Evolutionary conservation across 23 red algal genomes (phyloP).

Genomic region (Cyanidiococcus yangmingshanensis): DNA sequence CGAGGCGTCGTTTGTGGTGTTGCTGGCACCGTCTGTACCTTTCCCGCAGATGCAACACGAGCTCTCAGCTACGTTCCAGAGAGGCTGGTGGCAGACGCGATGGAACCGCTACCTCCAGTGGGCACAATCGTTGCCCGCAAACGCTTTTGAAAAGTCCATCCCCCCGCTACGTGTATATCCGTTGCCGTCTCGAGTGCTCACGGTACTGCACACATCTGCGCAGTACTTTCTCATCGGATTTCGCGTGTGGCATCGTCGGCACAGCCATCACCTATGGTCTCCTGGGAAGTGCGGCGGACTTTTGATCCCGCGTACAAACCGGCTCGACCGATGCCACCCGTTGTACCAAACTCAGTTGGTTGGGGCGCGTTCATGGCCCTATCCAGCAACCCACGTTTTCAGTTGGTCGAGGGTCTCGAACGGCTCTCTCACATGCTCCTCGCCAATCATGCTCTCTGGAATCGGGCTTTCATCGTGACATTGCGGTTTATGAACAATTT

Average conservation of each 20-base stretch:
- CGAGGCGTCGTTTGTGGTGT: slow-evolving; percentile 97
- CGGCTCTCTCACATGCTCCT: slow-evolving; percentile 35
- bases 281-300: slow-evolving; percentile 46
- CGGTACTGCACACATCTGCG: slow-evolving; percentile 52
- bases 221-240: slow-evolving; percentile 82
- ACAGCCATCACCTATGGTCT: slow-evolving; percentile 84
- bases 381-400: slow-evolving; percentile 64
- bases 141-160: slow-evolving; percentile 61
- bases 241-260: slow-evolving; percentile 80
- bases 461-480: slow-evolving; percentile 50
- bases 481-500: slow-evolving; percentile 85
- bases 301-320: slow-evolving; percentile 51
- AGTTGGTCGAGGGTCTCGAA: slow-evolving; percentile 52
- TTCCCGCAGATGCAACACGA: slow-evolving; percentile 1
- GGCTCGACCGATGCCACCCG: slow-evolving; percentile 52
- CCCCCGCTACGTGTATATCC: slow-evolving; percentile 40
- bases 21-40: slow-evolving; percentile 54
- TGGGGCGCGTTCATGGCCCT: slow-evolving; percentile 78
- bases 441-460: slow-evolving; percentile 21
- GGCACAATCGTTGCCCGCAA: slow-evolving; percentile 42
- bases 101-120: slow-evolving; percentile 7
- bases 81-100: not conserved
- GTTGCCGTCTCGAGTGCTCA: slow-evolving; percentile 40
- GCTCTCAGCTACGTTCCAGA: not conserved
- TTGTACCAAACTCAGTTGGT: slow-evolving; percentile 56